Base-by-base conservation (phyloP, 768 basidiomycete species). In the Heimioporus sp. region DNA sequence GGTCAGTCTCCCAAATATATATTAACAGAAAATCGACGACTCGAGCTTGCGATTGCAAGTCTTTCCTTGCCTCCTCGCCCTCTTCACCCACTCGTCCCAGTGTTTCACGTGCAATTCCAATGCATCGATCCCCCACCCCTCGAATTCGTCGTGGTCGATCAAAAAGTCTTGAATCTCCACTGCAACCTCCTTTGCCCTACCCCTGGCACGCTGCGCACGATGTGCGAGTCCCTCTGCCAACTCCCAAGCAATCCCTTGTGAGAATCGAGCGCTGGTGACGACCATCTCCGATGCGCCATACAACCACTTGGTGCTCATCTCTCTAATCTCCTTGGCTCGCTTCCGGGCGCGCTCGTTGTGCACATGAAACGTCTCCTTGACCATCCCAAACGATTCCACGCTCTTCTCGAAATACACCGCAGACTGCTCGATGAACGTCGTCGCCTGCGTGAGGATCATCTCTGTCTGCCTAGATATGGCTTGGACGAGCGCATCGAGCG, bases 401-500 rank as follows among this genome's bases (percentile, higher is more conserved):
- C 49, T 44, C 46, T 57, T 69, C 72, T 78, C 71, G 36, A 55
- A 35, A 13, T 62, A 56, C 9, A 53, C 38, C 24, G 75, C 75
- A 16, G 80, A 80, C 39, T 78, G 73, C 43, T 74, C 68, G 37
- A 83, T 66, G 46, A 79, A 66, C 20, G 58, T 57, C 34, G 74
- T 66, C 12, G 78, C 79, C 21, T 67, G 59, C 4, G 45, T 35
- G 19, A 67, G 46, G 11, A 69, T 41, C 4, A 59, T 53, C 35
- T 62, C 63, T 10, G 65, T 67, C 53, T 85, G 82, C 46, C 70
- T 72, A 11, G 73, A 74, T 47, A 86, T 76, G 39, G 76, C 76
- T 31, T 66, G 69, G 53, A 78, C 68, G 34, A 87, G 73, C 1
- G 76, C 80, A 56, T 87, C 85, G 30, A 87, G 72, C 4, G 81